Evolutionary conservation across 1,284 basidiomycete species (phyloP).

Genomic region (Sparassis latifolia): DNA sequence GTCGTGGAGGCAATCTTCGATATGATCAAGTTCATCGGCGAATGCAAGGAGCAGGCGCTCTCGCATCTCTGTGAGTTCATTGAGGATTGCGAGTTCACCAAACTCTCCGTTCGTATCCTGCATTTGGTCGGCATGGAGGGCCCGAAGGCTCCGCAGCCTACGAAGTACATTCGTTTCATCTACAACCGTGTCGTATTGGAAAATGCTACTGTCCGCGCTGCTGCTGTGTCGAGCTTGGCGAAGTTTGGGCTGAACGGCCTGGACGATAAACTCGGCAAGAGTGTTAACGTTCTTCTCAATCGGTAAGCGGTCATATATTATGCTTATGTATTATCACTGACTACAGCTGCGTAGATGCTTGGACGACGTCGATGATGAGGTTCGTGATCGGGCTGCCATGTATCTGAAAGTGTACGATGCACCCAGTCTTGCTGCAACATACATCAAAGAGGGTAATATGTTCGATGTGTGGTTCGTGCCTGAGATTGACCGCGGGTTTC

Average conservation of each 20-base stretch:
- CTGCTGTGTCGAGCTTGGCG: constrained; percentile 90
- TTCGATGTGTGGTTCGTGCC: neutral
- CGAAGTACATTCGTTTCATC: constrained; percentile 99
- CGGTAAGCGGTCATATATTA: constrained; percentile 40
- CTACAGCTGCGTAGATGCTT: constrained; percentile 61
- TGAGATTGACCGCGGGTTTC: constrained; percentile 3
- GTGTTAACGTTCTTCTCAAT: constrained; percentile 81
- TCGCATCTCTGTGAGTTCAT: constrained; percentile 99
- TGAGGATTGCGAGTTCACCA: constrained; percentile 99
- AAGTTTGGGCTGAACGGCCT: constrained; percentile 92
- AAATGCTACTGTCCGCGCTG: constrained; percentile 96
- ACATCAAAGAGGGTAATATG: constrained; percentile 80
- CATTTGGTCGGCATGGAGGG: constrained; percentile 95
- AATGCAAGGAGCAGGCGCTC: constrained; percentile 94
- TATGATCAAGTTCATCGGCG: constrained; percentile 97
- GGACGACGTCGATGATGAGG: constrained; percentile 99
- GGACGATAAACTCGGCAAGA: constrained; percentile 77
- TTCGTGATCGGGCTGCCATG: constrained; percentile 94
- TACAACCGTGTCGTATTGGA: constrained; percentile 99
- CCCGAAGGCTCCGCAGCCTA: constrained; percentile 90
- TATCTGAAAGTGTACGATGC: constrained; percentile 85
- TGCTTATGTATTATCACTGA: constrained; percentile 3
- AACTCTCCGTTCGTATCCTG: constrained; percentile 94
- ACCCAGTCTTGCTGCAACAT: constrained; percentile 74
- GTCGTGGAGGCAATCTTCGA: constrained; percentile 99